phyloP scores from a whole-genome alignment of 768 basidiomycete species.

The Termitomyces sp. region DNA sequence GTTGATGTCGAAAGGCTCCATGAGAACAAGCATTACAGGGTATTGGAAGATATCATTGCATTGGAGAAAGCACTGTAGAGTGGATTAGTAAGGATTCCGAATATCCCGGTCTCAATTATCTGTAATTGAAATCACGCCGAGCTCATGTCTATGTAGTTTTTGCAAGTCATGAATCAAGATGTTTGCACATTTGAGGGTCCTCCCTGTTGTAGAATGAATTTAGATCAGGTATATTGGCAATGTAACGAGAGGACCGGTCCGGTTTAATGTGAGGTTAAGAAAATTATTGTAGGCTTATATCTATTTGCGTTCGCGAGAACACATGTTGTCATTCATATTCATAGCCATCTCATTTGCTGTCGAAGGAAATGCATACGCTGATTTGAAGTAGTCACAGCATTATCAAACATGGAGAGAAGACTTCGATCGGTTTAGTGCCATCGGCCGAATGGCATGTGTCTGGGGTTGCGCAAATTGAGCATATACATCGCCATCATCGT shows the following conservation, averaged over 20 bases:
- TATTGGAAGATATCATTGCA: slow-evolving; percentile 38
- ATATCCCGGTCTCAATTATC: neutral
- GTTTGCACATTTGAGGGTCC: neutral
- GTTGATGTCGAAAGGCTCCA: slow-evolving; percentile 30
- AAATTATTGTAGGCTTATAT: too few relatives aligned
- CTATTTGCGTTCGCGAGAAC: too few relatives aligned
- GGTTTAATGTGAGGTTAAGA: too few relatives aligned
- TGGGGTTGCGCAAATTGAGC: slow-evolving; percentile 24
- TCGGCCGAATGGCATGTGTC: neutral
- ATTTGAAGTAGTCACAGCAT: too few relatives aligned
- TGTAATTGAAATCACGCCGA: neutral
- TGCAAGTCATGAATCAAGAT: neutral
- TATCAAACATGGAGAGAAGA: neutral
- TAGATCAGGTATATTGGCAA: too few relatives aligned
- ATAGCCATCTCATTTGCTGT: too few relatives aligned
- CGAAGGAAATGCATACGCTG: too few relatives aligned
- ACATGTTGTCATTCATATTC: too few relatives aligned
- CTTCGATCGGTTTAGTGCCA: slow-evolving; percentile 7
- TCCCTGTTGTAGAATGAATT: neutral
- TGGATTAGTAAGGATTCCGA: neutral
- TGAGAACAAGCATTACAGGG: slow-evolving; percentile 32
- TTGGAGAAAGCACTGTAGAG: slow-evolving; percentile 35
- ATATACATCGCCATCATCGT: slow-evolving; percentile 24
- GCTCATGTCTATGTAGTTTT: neutral
- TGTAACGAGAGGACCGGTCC: too few relatives aligned